Conservation (phyloP, 192 early-diverging fungal genomes). For the Entomortierella chlamydospora region DNA sequence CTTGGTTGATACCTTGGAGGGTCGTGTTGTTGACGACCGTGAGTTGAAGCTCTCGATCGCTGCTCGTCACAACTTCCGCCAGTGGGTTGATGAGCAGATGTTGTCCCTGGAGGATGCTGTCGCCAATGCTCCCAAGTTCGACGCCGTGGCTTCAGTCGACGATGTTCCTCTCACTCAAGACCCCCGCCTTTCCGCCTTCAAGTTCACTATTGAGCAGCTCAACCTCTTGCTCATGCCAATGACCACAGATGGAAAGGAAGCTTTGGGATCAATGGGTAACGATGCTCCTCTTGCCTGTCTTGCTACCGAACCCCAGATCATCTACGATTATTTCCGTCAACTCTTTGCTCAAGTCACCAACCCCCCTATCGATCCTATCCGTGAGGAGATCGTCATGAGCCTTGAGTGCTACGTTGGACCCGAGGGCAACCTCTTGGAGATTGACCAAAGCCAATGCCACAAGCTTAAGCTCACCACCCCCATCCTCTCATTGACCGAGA, state of each 20-base stretch:
- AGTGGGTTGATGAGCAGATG: constrained; percentile 90
- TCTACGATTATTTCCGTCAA: constrained; percentile 98
- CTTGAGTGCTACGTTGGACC: constrained; percentile 94
- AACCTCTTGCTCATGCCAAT: constrained; percentile 91
- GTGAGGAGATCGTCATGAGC: constrained; percentile 98
- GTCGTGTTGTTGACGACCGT: constrained; percentile 90
- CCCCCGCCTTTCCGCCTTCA: constrained; percentile 86
- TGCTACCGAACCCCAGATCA: constrained; percentile 84
- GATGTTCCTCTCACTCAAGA: constrained; percentile 73
- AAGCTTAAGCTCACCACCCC: constrained; percentile 88
- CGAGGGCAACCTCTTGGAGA: constrained; percentile 93
- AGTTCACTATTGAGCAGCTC: constrained; percentile 93
- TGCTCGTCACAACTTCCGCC: constrained; percentile 74
- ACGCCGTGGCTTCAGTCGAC: constrained; percentile 66
- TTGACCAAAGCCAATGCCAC: constrained; percentile 80
- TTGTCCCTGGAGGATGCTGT: constrained; percentile 75
- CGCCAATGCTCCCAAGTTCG: constrained; percentile 49
- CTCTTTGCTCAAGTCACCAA: constrained; percentile 99
- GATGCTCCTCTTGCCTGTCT: constrained; percentile 96
- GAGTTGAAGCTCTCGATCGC: constrained; percentile 87
- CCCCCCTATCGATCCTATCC: constrained; percentile 99
- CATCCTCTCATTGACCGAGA: constrained; percentile 85
- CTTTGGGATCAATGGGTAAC: constrained; percentile 98
- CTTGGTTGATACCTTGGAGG: constrained; percentile 93
- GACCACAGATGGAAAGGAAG: constrained; percentile 90